phyloP scores from a whole-genome alignment of 2,329 filamentous ascomycete species.

The Alternaria postmessia region DNA sequence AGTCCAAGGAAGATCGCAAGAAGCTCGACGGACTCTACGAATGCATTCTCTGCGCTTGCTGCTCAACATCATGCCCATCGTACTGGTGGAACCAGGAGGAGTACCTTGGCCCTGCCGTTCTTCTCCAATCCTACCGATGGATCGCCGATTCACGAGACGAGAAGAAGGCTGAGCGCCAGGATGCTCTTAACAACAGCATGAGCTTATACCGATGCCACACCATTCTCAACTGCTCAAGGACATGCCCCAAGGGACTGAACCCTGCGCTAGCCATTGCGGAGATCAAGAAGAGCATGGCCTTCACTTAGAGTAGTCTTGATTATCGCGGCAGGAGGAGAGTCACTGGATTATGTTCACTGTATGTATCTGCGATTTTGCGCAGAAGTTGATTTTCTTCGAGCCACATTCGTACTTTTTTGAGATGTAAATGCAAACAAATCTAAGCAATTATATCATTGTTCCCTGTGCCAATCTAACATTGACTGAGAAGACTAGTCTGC shows the following conservation, averaged over 20 bases:
- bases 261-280: slow-evolving; percentile 93
- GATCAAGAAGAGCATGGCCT: slow-evolving; percentile 97
- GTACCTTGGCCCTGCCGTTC: slow-evolving; percentile 95
- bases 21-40: slow-evolving; percentile 99
- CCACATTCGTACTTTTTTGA: slow-evolving; percentile 19
- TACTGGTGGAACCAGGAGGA: slow-evolving; percentile 99
- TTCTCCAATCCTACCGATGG: slow-evolving; percentile 98
- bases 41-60: slow-evolving; percentile 99
- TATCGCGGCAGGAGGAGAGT: background rate
- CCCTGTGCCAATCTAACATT: background rate
- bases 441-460: slow-evolving; percentile 9
- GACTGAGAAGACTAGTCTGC: background rate
- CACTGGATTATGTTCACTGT: slow-evolving; percentile 7
- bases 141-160: slow-evolving; percentile 94
- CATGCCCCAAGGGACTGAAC: slow-evolving; percentile 98
- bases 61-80: slow-evolving; percentile 98
- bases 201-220: slow-evolving; percentile 99
- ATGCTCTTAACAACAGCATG: slow-evolving; percentile 97
- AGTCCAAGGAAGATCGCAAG: slow-evolving; percentile 88
- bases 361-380: slow-evolving; percentile 15
- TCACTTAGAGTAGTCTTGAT: slow-evolving; percentile 40
- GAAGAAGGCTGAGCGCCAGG: slow-evolving; percentile 85
- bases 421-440: slow-evolving; percentile 16
- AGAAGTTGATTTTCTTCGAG: slow-evolving; percentile 8
- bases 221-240: slow-evolving; percentile 97